Evolutionary conservation across 768 basidiomycete genomes (phyloP), one percentile per base, ranked within the genome.

Genomic region (Scleroderma bovista): DNA sequence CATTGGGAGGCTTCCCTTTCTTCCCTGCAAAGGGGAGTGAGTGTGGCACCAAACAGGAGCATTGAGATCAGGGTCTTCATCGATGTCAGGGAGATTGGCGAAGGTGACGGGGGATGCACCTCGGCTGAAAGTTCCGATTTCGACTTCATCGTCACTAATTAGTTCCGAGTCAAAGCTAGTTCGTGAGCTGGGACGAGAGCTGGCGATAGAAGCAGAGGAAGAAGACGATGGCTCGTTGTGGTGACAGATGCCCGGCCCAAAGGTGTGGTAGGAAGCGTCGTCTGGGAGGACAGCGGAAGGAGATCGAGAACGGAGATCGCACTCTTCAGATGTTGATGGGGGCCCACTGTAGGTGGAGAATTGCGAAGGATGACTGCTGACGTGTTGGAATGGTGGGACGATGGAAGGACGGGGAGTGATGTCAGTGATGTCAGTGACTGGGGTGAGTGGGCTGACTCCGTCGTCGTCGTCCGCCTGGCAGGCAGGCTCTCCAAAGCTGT

Each of bases 1-100:
- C 68, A 83, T 77, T n/a, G 84, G 82, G 15, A 78, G 58, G 56
- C 83, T 85, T 12, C 79, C 79, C 51, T 78, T 72, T 48, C 81
- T 72, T 36, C 50, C 54, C 26, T 63, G 57, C 1, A 38, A 46
- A 37, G 51, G 8, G 26, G 59, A 55, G 1, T 60, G 29, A 22
- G 63, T 59, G 49, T 61, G 24, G 17, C 57, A n/a, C n/a, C n/a
- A 44, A 48, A 66, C 57, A 37, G 66, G 60, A 55, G 58, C 57
- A 44, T 60, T 26, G 40, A 58, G 58, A 43, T 61, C 46, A 42
- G 57, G 54, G 47, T 58, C 70, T 67, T 51, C 65, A 24, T 62
- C 57, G 23, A 71, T 43, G 61, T 68, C 44, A 53, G 32, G 44
- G 24, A 64, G 47, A 68, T 70, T 51, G 68, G 75, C 58, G 61